These are phyloP conservation scores for Fraxinus cuspidata DNA, from an alignment of 257 asterid species.

Conservation along the genomic window DNA sequence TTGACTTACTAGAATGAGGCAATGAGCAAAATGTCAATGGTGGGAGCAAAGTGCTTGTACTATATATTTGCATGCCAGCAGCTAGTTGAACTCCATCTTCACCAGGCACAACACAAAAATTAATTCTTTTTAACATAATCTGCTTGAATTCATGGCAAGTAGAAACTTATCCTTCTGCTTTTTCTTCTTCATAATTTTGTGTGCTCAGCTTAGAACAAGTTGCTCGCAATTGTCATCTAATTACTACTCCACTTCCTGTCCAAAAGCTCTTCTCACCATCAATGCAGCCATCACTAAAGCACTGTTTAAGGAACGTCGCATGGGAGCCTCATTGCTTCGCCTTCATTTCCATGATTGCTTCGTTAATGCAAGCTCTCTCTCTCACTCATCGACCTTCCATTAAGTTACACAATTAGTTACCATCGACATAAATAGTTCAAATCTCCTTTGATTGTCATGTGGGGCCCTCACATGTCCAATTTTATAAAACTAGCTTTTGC, in stretches of 20 bases:
- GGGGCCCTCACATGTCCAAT: too few species aligned
- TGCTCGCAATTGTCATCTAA: conserved; percentile 35
- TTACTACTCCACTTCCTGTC: conserved; percentile 51
- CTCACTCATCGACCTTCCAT: background rate
- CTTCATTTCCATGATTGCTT: conserved; percentile 79
- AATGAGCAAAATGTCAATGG: conserved; percentile 4
- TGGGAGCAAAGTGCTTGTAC: background rate
- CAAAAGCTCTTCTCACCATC: conserved; percentile 51
- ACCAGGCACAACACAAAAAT: background rate
- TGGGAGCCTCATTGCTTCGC: conserved; percentile 70
- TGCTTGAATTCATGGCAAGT: background rate
- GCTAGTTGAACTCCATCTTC: conserved; percentile 11
- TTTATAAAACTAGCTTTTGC: too few species aligned
- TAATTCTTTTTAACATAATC: background rate
- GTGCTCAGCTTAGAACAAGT: conserved; percentile 10
- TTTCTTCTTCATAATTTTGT: conserved; percentile 4
- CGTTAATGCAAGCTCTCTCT: conserved; percentile 51
- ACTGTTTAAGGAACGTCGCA: conserved; percentile 53
- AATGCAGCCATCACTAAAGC: conserved; percentile 36
- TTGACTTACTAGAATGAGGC: background rate
- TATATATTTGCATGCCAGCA: conserved; percentile 13
- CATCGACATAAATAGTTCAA: too few species aligned
- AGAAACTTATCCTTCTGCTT: background rate
- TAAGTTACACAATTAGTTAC: background rate
- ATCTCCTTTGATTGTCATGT: too few species aligned